phyloP scores from a whole-genome alignment of 345 rosid genomes.

The Barbarea vulgaris region DNA sequence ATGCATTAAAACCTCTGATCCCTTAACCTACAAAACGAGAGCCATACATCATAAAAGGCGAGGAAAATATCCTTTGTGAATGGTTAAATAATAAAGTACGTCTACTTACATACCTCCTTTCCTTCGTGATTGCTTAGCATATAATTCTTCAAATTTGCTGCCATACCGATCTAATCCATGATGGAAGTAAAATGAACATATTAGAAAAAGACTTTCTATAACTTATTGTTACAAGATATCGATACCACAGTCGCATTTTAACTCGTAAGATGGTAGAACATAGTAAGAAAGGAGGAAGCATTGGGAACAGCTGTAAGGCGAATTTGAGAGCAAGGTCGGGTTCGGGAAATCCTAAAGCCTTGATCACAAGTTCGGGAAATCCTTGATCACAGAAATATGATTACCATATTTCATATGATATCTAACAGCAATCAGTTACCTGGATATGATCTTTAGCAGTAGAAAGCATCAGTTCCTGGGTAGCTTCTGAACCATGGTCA shows the following conservation, averaged over 20 bases:
- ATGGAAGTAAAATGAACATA: slow-evolving; percentile 1
- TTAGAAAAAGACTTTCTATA: background rate
- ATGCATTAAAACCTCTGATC: slow-evolving; percentile 67
- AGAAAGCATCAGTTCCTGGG: slow-evolving; percentile 71
- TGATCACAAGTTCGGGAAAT: slow-evolving; percentile 3
- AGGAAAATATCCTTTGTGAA: background rate
- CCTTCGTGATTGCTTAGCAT: slow-evolving; percentile 66
- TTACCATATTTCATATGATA: background rate
- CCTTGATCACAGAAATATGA: background rate
- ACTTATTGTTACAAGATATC: background rate
- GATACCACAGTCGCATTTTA: background rate
- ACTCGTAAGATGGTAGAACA: background rate
- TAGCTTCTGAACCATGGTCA: slow-evolving; percentile 76
- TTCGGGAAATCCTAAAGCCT: slow-evolving; percentile 8
- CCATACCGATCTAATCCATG: slow-evolving; percentile 73
- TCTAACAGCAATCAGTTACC: slow-evolving; percentile 46
- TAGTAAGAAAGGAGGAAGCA: background rate
- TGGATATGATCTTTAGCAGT: slow-evolving; percentile 82
- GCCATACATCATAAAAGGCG: slow-evolving; percentile 11
- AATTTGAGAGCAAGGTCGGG: background rate
- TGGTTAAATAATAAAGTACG: background rate
- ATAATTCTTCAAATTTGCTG: slow-evolving; percentile 81
- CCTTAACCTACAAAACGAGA: slow-evolving; percentile 65
- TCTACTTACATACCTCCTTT: slow-evolving; percentile 54
- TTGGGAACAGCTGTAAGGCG: background rate